A percentile compares a stretch with the other conserved stretches of the same genome.
Evolutionary conservation across 1,284 basidiomycete genomes (phyloP).

Genomic region (Thelephora terrestris): DNA sequence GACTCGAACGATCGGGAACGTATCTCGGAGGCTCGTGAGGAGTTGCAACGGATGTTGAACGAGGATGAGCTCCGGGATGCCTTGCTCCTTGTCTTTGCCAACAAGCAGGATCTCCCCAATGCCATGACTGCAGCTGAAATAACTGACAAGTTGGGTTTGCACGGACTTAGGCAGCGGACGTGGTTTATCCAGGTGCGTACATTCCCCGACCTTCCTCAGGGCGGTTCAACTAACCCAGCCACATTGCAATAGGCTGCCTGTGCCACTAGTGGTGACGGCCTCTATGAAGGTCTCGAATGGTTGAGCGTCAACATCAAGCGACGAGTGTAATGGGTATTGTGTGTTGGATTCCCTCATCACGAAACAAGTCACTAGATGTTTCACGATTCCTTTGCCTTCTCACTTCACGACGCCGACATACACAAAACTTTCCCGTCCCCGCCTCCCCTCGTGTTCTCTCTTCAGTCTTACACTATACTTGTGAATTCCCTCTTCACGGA

Average conservation of each 20-base stretch:
- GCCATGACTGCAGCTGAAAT: conserved; percentile 99
- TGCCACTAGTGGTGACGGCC: conserved; percentile 96
- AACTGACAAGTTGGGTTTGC: conserved; percentile 98
- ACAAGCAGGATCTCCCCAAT: conserved; percentile 98
- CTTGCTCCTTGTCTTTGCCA: conserved; percentile 96
- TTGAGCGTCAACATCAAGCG: conserved; percentile 85
- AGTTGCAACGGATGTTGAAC: conserved; percentile 99
- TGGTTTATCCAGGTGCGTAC: conserved; percentile 94
- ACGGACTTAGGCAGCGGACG: conserved; percentile 91
- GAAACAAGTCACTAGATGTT: conserved; percentile 26
- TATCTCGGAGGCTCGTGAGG: conserved; percentile 98
- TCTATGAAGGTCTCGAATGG: conserved; percentile 99
- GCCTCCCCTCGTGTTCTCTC: conserved; percentile 11
- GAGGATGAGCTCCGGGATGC: conserved; percentile 99
- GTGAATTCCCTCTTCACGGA: no score
- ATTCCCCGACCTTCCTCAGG: conserved; percentile 2
- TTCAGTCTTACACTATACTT: conserved; percentile 7
- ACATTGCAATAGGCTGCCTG: conserved; percentile 71
- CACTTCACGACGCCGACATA: conserved; percentile 16
- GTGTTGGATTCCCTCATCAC: no score
- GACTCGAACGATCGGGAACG: conserved; percentile 99
- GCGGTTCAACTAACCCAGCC: conserved; percentile 2
- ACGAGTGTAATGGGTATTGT: conserved; percentile 41
- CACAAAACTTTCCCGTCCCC: conserved; percentile 12
- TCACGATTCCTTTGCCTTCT: conserved; percentile 24